Evolutionary conservation across 1,284 basidiomycete species (phyloP).

Genomic region (Athelia psychrophila): DNA sequence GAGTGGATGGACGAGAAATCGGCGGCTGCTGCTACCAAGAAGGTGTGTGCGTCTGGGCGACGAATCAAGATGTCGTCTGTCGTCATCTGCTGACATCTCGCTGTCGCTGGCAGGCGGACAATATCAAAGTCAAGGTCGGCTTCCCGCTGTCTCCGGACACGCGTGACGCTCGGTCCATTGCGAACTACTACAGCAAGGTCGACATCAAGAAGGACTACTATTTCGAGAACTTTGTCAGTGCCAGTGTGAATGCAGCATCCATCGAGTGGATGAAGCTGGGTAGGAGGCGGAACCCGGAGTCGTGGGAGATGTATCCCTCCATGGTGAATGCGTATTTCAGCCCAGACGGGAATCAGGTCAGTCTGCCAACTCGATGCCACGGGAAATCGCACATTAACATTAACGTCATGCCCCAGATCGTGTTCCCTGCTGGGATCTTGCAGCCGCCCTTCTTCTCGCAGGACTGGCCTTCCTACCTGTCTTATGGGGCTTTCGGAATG

Average conservation of each 20-base stretch:
- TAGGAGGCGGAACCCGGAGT: slow-evolving; percentile 63
- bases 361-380: too few relatives aligned
- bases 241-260: slow-evolving; percentile 57
- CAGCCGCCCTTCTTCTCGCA: slow-evolving; percentile 90
- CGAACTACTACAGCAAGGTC: slow-evolving; percentile 73
- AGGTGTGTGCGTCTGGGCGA: slow-evolving; percentile 41
- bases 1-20: slow-evolving; percentile 93
- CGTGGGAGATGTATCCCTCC: slow-evolving; percentile 90
- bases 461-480: slow-evolving; percentile 85
- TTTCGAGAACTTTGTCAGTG: slow-evolving; percentile 81
- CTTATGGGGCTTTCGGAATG: slow-evolving; percentile 89
- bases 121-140: slow-evolving; percentile 82
- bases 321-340: slow-evolving; percentile 83
- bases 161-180: slow-evolving; percentile 65
- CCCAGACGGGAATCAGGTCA: slow-evolving; percentile 75
- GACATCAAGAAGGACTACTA: slow-evolving; percentile 68
- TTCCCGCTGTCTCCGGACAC: slow-evolving; percentile 89
- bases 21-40: slow-evolving; percentile 79
- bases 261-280: slow-evolving; percentile 80
- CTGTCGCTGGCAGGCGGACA: slow-evolving; percentile 52
- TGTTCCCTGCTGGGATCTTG: slow-evolving; percentile 95
- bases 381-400: too few relatives aligned
- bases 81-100: neutral
- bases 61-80: neutral
- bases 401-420: slow-evolving; percentile 84